These are phyloP conservation scores for Eragrostis nindensis DNA, from an alignment of 176 grass and related monocot species.

Conservation along the genomic window DNA sequence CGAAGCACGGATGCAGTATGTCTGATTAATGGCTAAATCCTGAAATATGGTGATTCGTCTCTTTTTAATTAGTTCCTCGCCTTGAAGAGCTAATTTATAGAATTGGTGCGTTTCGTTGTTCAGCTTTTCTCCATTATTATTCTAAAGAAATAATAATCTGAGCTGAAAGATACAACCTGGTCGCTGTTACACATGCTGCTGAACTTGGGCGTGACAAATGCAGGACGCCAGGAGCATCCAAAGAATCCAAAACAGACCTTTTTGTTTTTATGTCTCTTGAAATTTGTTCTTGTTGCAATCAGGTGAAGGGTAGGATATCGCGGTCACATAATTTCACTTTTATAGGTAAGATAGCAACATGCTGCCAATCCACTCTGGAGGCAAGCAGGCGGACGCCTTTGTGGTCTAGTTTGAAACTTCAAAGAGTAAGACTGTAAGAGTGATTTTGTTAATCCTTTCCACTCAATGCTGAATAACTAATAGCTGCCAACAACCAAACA, in stretches of 20 bases:
- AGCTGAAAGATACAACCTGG: constrained; percentile 1
- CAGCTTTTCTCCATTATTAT: not conserved
- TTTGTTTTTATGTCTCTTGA: not conserved
- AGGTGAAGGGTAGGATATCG: constrained; percentile 1
- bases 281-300: constrained; percentile 17
- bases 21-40: too few relatives aligned
- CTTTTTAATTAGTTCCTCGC: not conserved
- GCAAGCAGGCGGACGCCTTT: not conserved
- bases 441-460: not conserved
- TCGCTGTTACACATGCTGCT: not conserved
- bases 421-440: too few relatives aligned
- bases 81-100: not conserved
- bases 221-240: not conserved
- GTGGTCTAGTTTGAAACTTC: too few relatives aligned
- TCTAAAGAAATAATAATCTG: not conserved
- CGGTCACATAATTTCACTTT: constrained; percentile 9
- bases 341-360: constrained; percentile 38
- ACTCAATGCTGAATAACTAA: not conserved
- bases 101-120: not conserved
- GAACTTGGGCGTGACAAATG: constrained; percentile 16
- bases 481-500: too few relatives aligned
- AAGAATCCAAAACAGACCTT: constrained; percentile 3
- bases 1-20: not conserved
- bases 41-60: too few relatives aligned
- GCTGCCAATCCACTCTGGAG: constrained; percentile 19